A percentile compares a stretch with the other conserved stretches of the same genome.
phyloP scores from a whole-genome alignment of 2,329 filamentous ascomycete species.

The Exserohilum rostratum region DNA sequence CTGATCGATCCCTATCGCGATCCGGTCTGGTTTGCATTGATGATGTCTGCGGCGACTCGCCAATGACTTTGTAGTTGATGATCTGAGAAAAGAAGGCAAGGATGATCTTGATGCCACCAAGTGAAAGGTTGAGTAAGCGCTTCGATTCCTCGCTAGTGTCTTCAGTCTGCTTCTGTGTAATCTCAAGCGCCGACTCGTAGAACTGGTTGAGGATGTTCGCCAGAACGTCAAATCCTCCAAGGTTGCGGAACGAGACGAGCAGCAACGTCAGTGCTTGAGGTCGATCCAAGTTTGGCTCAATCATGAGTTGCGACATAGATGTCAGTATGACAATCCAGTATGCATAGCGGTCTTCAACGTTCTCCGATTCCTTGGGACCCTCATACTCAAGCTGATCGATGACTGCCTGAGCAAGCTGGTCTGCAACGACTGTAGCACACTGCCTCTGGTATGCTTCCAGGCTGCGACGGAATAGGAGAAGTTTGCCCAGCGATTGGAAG shows the following conservation, averaged over 20 bases:
- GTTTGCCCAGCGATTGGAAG: conserved; percentile 83
- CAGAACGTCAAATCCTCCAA: conserved; percentile 75
- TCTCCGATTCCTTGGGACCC: conserved; percentile 55
- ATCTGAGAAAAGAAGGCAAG: conserved; percentile 80
- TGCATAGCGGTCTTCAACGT: conserved; percentile 68
- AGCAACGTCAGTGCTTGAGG: conserved; percentile 68
- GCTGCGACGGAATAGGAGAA: conserved; percentile 75
- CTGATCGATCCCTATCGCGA: conserved; percentile 61
- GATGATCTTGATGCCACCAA: conserved; percentile 77
- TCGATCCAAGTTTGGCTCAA: conserved; percentile 64
- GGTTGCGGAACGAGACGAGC: conserved; percentile 83
- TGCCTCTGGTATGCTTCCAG: conserved; percentile 69
- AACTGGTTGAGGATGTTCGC: conserved; percentile 76
- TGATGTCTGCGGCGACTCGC: conserved; percentile 72
- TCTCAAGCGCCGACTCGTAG: conserved; percentile 60
- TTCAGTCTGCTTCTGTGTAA: conserved; percentile 52
- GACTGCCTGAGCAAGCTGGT: conserved; percentile 73
- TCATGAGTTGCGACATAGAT: conserved; percentile 76
- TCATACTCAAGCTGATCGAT: conserved; percentile 68
- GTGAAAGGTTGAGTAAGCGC: conserved; percentile 54
- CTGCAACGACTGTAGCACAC: conserved; percentile 65
- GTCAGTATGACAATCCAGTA: conserved; percentile 85
- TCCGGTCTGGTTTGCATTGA: conserved; percentile 59
- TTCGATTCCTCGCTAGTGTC: conserved; percentile 53
- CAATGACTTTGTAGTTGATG: conserved; percentile 76